phyloP scores from a whole-genome alignment of 768 basidiomycete species.

The Hemileccinum rubropunctum region DNA sequence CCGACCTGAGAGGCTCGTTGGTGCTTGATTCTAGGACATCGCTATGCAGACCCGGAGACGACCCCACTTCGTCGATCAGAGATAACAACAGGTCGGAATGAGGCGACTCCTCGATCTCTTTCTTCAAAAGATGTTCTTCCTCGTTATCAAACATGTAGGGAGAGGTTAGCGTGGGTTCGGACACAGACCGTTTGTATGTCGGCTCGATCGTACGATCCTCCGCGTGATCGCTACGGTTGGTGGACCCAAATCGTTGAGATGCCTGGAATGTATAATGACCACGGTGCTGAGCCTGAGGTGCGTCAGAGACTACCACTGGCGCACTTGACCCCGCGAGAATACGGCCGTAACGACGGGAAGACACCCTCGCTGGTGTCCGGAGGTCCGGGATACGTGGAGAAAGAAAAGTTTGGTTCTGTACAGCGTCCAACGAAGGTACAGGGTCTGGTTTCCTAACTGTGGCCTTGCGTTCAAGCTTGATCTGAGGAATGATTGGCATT shows the following conservation, averaged over 20 bases:
- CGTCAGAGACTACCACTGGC: not conserved
- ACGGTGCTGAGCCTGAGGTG: not conserved
- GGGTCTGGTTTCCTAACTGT: constrained; percentile 16
- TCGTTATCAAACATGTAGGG: constrained; percentile 6
- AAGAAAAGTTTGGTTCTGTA: constrained; percentile 9
- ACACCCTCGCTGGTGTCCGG: constrained; percentile 9
- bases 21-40: not conserved
- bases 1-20: not conserved
- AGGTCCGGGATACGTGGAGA: constrained; percentile 20
- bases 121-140: not conserved
- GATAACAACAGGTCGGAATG: constrained; percentile 13
- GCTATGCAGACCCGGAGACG: not conserved
- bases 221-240: not conserved
- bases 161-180: constrained; percentile 10
- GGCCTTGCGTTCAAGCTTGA: constrained; percentile 27
- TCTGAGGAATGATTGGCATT: constrained; percentile 28
- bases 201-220: not conserved
- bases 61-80: constrained; percentile 9
- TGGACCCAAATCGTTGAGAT: not conserved
- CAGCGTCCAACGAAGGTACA: not conserved
- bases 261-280: not conserved
- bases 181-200: constrained; percentile 3
- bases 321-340: not conserved
- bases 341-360: constrained; percentile 18
- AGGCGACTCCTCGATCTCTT: constrained; percentile 6